Base-by-base conservation (phyloP, 2,329 filamentous ascomycete species). In the Apiospora pterosperma region DNA sequence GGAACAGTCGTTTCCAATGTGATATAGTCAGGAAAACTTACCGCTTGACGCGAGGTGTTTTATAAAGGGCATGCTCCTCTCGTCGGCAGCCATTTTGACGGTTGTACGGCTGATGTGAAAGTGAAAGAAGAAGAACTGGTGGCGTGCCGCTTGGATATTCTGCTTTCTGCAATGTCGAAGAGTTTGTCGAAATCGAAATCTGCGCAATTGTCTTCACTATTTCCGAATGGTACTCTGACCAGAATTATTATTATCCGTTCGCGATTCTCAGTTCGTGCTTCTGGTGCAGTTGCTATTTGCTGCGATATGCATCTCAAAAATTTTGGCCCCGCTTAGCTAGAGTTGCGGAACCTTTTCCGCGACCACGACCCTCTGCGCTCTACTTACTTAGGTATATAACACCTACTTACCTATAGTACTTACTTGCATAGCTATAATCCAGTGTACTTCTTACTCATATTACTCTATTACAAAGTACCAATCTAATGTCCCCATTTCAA, bases 1-100 rank as follows among this genome's bases (percentile, higher is more conserved):
- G 7, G 36, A 59, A n/a, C 21, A 6, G 14, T 11, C n/a, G n/a
- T 1, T 23, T 36, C 7, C 23, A 19, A n/a, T 41, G 42, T 19
- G 25, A 8, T 10, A 55, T 34, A n/a, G 7, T 8, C 11, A 12
- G 28, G 39, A 21, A 10, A 31, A 80, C 85, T 68, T 75, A 95
- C 92, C 92, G 79, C 91, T 96, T 39, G 92, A 94, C 63, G 92
- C 92, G 68, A 96, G 88, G 75, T 94, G 90, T 77, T 89, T 91
- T 68, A 96, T 90, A 70, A 96, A 96, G 6, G 92, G 91, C 82
- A 87, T 86, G 66, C 80, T 81, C 64, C 79, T 77, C 71, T 82
- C 81, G 69, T 78, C 75, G 66, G 79, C 70, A 61, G 79, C 76
- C 76, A 55, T 55, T 31, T 55, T 55, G 25, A 28, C 8, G 48